Evolutionary conservation across 2,329 filamentous ascomycete genomes (phyloP).

Genomic region (Colletotrichum magnum): DNA sequence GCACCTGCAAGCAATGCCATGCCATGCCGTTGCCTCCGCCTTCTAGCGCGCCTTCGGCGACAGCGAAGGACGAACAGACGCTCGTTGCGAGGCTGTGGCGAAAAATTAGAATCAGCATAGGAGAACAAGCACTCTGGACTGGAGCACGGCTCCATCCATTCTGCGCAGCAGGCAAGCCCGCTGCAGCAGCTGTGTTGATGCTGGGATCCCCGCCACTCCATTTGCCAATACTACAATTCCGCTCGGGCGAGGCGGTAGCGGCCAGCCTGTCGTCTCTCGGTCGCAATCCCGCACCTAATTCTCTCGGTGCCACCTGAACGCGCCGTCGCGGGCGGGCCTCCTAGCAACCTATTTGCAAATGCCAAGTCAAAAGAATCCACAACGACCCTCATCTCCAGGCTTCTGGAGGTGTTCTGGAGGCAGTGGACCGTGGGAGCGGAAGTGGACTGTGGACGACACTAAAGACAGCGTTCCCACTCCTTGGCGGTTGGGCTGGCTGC

Average conservation of each 20-base stretch:
- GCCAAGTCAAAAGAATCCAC: constrained; percentile 29
- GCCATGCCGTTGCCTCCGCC: neutral
- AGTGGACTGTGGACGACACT: constrained; percentile 11
- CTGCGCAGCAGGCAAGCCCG: constrained; percentile 32
- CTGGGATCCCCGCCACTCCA: constrained; percentile 29
- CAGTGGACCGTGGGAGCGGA: constrained; percentile 20
- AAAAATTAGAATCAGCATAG: constrained; percentile 24
- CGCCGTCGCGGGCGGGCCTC: constrained; percentile 30
- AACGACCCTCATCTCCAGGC: constrained; percentile 30
- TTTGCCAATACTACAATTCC: constrained; percentile 4
- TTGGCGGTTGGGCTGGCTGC: constrained; percentile 15
- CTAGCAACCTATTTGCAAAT: constrained; percentile 36
- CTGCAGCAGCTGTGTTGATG: neutral
- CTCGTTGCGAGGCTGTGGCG: constrained; percentile 38
- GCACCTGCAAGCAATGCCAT: constrained; percentile 11
- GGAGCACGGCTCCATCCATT: constrained; percentile 21
- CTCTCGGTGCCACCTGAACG: constrained; percentile 25
- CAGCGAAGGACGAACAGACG: constrained; percentile 35
- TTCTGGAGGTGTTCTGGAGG: constrained; percentile 38
- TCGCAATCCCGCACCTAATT: neutral
- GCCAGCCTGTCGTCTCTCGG: constrained; percentile 20
- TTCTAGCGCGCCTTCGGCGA: constrained; percentile 31
- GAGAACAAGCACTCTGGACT: neutral
- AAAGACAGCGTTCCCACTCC: neutral
- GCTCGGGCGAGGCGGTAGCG: constrained; percentile 31